Base-by-base conservation (phyloP, 192 early-diverging fungal genomes). In the Coemansia sp. region DNA sequence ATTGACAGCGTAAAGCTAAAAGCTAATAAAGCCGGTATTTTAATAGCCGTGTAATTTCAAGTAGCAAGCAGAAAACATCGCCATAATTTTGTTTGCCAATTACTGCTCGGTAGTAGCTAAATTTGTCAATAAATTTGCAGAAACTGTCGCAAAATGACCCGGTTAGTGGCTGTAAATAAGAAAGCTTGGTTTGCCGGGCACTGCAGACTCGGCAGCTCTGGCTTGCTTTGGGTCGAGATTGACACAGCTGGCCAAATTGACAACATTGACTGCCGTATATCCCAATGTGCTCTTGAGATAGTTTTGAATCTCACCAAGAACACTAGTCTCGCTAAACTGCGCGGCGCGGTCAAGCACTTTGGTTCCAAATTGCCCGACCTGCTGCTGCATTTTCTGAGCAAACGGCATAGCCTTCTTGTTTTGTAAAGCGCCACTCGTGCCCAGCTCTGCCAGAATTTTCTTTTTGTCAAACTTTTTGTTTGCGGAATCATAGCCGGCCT, bases 351-450 rank as follows among this genome's bases (percentile, higher is more conserved):
- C 86, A 69, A 99, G 93, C 6, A 89, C 94, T 17, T 62, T 37
- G 5, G 82, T 58, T 6, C 95, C 94, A 3, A 75, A 60, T 5
- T 69, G 64, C 35, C 84, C 86, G 12, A 95, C 88, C 47, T 82
- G 84, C 77, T 93, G 95, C 88, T 94, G 92, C 72, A 95, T 86
- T 47, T 90, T 86, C 54, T 94, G 87, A 52, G 94, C 85, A 82
- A 99, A 99, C 16, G 94, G 93, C 94, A 97, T 97, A n/a, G 86
- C 89, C 75, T 89, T 89, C 83, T 97, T 97, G 83, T 98, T 91
- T 84, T 95, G 96, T 69, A 91, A 82, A 73, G 97, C 65, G 38
- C 91, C 94, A 58, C 72, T 81, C 27, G 77, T 65, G 55, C 74
- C 83, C 67, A 98, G 82, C 19, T 84, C 62, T 6, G 80, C 87